Base-by-base conservation (phyloP, 768 basidiomycete genomes). In the Hericium alpestre region DNA sequence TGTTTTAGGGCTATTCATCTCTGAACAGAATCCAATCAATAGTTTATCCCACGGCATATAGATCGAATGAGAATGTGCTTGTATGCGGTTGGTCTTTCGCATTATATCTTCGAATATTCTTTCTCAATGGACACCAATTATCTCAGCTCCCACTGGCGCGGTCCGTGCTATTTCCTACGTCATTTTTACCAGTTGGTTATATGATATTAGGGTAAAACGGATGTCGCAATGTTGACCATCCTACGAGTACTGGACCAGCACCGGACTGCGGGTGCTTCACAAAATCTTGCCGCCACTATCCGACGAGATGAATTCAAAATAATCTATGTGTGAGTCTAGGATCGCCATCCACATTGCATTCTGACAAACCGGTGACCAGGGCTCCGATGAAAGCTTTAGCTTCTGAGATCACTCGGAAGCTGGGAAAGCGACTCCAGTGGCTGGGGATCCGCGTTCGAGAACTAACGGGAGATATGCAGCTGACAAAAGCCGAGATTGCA, bases 361-460 rank as follows among this genome's bases (percentile, higher is more conserved):
- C 22, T 53, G 12, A 54, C 25, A 55, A 25, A 16, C 7, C 40
- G 25, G 49, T 13, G 27, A 12, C 25, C 57, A 93, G 90, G 25
- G 96, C 96, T 7, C 96, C 96, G 0, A 98, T 99, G 93, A 99
- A 99, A 68, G 96, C 96, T 0, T 72, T 99, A 40, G 96, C 95
- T 1, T 83, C 93, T 2, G 96, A 99, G 67, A 94, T 99, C 61
- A 88, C 90, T 5, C 83, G 90, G 47, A 99, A 99, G 71, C 76
- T 98, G 15, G 80, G 83, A n/a, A 95, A 85, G 74, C 78, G 96
- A 47, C 72, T 99, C 23, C 79, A 80, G 54, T 97, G 96, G 95
- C 76, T 98, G 32, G 79, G 78, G 0, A 86, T 98, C 59, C 74
- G 78, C 65, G 93, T 97, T 41, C 79, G 88, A 48, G 96, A 99